Evolutionary conservation across 2,329 filamentous ascomycete genomes (phyloP).

Genomic region (Colletotrichum trifolii): DNA sequence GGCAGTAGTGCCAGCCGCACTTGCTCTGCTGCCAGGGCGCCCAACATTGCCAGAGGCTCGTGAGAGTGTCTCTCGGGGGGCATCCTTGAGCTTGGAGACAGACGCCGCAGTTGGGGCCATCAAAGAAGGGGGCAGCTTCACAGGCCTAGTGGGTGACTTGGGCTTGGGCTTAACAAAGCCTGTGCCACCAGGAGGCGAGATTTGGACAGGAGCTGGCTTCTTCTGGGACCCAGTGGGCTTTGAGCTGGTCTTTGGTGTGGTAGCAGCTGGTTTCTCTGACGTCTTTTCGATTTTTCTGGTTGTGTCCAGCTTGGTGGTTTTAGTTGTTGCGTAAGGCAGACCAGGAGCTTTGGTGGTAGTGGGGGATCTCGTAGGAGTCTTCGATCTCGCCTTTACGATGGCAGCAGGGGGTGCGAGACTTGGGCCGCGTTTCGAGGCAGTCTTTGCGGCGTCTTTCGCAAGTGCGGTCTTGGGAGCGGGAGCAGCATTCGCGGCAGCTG

Average conservation of each 20-base stretch:
- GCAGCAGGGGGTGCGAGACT: constrained; percentile 39
- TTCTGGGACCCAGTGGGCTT: constrained; percentile 50
- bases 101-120: constrained; percentile 78
- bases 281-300: constrained; percentile 29
- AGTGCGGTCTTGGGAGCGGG: constrained; percentile 35
- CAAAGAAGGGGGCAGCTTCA: constrained; percentile 73
- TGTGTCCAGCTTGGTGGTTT: constrained; percentile 41
- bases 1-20: constrained; percentile 45
- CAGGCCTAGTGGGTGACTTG: constrained; percentile 76
- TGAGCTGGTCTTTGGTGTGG: constrained; percentile 41
- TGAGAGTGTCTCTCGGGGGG: constrained; percentile 40
- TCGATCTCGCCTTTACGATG: constrained; percentile 43
- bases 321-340: constrained; percentile 46
- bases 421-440: constrained; percentile 45
- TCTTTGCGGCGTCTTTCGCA: constrained; percentile 36
- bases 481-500: constrained; percentile 40
- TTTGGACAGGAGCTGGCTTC: constrained; percentile 56
- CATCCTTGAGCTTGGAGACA: constrained; percentile 65
- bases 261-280: constrained; percentile 49
- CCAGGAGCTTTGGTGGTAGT: constrained; percentile 51
- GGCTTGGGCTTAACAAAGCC: constrained; percentile 68
- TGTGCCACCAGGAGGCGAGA: constrained; percentile 50
- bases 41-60: constrained; percentile 44
- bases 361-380: constrained; percentile 50
- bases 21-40: constrained; percentile 60